Conservation (phyloP, 768 basidiomycete species). For the Scleroderma citrinum region DNA sequence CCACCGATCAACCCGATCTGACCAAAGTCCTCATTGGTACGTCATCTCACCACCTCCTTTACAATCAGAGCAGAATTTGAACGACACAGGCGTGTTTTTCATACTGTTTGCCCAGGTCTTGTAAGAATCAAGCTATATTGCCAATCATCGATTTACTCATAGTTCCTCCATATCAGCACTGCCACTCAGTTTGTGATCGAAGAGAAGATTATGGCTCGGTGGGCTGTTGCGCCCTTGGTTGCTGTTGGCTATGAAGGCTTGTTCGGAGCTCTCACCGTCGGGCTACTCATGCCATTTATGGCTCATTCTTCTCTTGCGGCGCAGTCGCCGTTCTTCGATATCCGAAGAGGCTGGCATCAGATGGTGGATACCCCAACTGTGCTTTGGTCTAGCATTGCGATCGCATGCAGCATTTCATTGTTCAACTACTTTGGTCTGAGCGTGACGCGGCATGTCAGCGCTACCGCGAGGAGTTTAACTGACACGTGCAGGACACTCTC, state of each 20-base stretch:
- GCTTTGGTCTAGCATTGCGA: conserved; percentile 59
- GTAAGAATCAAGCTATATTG: conserved; percentile 39
- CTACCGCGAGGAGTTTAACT: conserved; percentile 85
- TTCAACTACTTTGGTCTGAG: conserved; percentile 92
- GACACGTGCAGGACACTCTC: conserved; percentile 93
- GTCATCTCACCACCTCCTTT: conserved; percentile 7
- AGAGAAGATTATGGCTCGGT: conserved; percentile 90
- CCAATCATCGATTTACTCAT: neutral
- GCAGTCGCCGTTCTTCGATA: conserved; percentile 74
- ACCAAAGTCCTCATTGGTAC: conserved; percentile 69
- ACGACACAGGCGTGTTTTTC: conserved; percentile 71
- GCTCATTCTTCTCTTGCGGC: conserved; percentile 61
- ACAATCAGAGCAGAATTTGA: neutral
- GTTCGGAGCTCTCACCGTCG: conserved; percentile 78
- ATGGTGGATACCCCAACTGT: conserved; percentile 76
- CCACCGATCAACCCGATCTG: conserved; percentile 54
- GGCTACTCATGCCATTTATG: conserved; percentile 76
- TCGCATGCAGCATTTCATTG: conserved; percentile 68
- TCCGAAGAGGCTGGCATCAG: conserved; percentile 84
- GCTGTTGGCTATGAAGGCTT: conserved; percentile 95
- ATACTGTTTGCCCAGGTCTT: conserved; percentile 93
- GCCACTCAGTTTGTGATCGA: conserved; percentile 93
- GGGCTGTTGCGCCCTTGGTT: conserved; percentile 81
- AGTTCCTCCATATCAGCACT: conserved; percentile 45
- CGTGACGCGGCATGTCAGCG: conserved; percentile 89